Conservation (phyloP, 202 grass and related monocot genomes). For the Hordeum pubiflorum region DNA sequence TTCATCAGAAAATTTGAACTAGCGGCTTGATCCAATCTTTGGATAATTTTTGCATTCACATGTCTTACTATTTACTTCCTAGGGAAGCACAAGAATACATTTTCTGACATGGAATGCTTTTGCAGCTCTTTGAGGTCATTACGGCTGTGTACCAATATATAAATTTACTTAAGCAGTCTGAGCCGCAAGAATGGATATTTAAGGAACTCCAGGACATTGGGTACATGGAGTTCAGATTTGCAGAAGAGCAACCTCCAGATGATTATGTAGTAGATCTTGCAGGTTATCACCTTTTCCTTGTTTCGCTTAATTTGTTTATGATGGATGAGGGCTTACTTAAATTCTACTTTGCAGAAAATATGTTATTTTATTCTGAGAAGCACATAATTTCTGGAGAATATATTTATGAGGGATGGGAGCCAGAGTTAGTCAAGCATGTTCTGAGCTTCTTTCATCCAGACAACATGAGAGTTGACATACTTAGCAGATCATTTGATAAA, state of each 20-base stretch:
- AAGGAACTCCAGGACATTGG: conserved; percentile 92
- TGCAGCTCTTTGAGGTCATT: conserved; percentile 70
- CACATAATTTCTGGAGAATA: conserved; percentile 83
- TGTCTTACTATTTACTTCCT: conserved; percentile 11
- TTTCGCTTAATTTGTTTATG: conserved; percentile 12
- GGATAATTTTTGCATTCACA: neutral
- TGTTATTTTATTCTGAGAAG: conserved; percentile 67
- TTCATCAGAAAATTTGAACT: neutral
- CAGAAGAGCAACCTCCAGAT: conserved; percentile 95
- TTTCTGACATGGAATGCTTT: conserved; percentile 17
- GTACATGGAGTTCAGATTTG: conserved; percentile 95
- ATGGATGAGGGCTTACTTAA: conserved; percentile 3
- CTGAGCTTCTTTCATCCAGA: conserved; percentile 84
- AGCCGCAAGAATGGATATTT: conserved; percentile 95
- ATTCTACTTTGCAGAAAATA: conserved; percentile 65
- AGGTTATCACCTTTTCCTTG: conserved; percentile 42
- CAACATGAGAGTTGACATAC: conserved; percentile 86
- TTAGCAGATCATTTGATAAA: conserved; percentile 83
- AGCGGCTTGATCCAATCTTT: neutral
- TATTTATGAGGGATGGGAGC: conserved; percentile 81
- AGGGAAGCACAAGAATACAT: neutral
- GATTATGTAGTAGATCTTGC: conserved; percentile 85
- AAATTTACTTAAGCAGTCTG: conserved; percentile 62
- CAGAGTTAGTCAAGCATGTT: conserved; percentile 55
- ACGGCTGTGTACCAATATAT: conserved; percentile 76